Base-by-base conservation (phyloP, 1,139 yeast genomes). In the Citeromyces hawaiiensis region DNA sequence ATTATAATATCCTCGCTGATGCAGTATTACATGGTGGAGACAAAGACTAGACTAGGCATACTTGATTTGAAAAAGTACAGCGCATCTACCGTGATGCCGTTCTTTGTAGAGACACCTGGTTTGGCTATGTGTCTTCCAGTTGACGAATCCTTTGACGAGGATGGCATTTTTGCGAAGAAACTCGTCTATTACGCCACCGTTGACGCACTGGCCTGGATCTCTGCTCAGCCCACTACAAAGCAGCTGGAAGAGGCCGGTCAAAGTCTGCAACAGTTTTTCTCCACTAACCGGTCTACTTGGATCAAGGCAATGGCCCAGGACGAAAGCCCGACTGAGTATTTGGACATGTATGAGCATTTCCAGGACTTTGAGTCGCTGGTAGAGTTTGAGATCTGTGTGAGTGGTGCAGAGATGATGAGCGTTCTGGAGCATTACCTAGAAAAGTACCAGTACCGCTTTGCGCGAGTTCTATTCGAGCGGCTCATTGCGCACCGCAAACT, bases 391-490 rank as follows among this genome's bases (percentile, higher is more conserved):
- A 59, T 54, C 29, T 8, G 32, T 4, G 36, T 25, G 23, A 33
- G 37, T 23, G 18, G 13, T 7, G 21, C 21, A 19, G 21, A 19
- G 21, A 19, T 19, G 21, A 7, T 14, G 36, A 35, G 5, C 13
- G 19, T 16, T 23, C 74, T 81, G 44, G 64, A 64, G 29, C 57
- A 61, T 34, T 83, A 72, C 53, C 73, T 86, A 51, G 69, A 70
- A 18, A 64, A 64, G 38, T 83, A 72, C 56, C 83, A 79, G 1
- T 80, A 79, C 49, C 66, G 59, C 1, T 87, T 87, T 66, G 94
- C 94, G 0, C 55, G 66, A 8, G 69, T 72, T 2, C 63, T 86
- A 32, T 87, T 77, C 55, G 68, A 68, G 36, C 71, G 72, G 55
- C 80, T 76, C 47, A 61, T 82, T 17, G 62, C 66, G 36, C 55